Evolutionary conservation across 208 protist genomes (phyloP), one percentile per base, ranked within the genome.

Genomic region (Trypanosoma boissoni): DNA sequence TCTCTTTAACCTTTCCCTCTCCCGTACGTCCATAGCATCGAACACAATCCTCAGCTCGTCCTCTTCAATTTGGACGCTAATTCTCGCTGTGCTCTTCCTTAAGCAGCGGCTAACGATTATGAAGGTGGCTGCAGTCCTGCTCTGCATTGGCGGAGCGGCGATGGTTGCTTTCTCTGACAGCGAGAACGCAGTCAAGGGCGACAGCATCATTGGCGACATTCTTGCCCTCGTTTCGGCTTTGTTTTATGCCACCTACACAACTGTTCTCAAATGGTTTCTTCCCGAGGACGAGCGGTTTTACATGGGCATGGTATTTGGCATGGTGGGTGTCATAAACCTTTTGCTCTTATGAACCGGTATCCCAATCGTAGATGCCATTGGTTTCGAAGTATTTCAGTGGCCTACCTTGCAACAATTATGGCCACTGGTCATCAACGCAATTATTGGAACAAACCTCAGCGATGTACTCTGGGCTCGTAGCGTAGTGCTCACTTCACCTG

Each of bases 221-320:
- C 51, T 84, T 2, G 83, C 92, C 0, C 74, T 96, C 2, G 27
- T 87, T 26, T 89, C 86, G 9, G 88, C 90, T 41, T 83, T 94
- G 39, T 96, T 91, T 51, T 96, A 96, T 58, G 90, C 78, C n/a
- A 57, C 64, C 29, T 97, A 97, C 83, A 96, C 88, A 2, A 80
- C 74, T 2, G 68, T 94, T 7, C 65, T 97, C 26, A 91, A 87
- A 62, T 80, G 58, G 51, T 41, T 63, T 29, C 51, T 96, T n/a
- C 84, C 85, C 0, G 88, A 97, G 28, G 87, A 95, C 39, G 80
- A 92, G 20, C 73, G 83, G 18, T 93, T 84, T 52, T 44, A 72
- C 29, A 96, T 96, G 85, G 72, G 68, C 9, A 91, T 94, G 77
- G 69, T 94, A 12, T 96, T 97, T 64, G 92, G 88, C 20, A 78